Base-by-base conservation (phyloP, 148 eudicot species). In the Vaccinium corymbosum region DNA sequence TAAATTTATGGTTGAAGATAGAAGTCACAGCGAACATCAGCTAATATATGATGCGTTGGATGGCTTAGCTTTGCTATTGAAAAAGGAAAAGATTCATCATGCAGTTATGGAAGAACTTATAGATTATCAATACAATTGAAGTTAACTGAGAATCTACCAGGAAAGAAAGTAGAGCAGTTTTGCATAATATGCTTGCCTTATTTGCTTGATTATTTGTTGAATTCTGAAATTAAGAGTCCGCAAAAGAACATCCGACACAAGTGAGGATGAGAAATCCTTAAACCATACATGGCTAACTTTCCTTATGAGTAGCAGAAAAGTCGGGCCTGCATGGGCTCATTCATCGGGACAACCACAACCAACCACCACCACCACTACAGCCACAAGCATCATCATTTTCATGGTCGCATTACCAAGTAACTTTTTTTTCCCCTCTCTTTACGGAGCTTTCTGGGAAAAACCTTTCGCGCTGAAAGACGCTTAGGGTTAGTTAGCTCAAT, bases 1-100 rank as follows among this genome's bases (percentile, higher is more conserved):
- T 79, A 76, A 80, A 6, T 93, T 93, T 87, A 90, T 85, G 14
- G 97, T 91, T 27, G 93, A 93, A 61, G 94, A 92, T 85, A 87
- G 93, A 75, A 81, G 57, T 72, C 97, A 91, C 85, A 80, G 84
- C 29, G 81, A 84, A 48, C 88, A 90, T 16, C 66, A 61, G 25
- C 64, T 61, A 42, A 84, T 92, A 76, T 91, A 88, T 80, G 91
- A 90, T 59, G 73, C 80, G 27, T 82, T 93, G 61, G 81, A 87
- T 76, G 46, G 83, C 59, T 84, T 93, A 83, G 86, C 83, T 81
- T 87, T 85, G 42, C 92, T 91, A 50, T 70, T 88, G 87, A 91
- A 87, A 88, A 82, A 88, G 73, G 89, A 88, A 52, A 72, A 52
- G 70, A 83, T 56, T 85, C 81, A 56, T 82, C 71, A 38, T 38